phyloP scores from a whole-genome alignment of 2,329 filamentous ascomycete species.

The Stromatinia cepivora region DNA sequence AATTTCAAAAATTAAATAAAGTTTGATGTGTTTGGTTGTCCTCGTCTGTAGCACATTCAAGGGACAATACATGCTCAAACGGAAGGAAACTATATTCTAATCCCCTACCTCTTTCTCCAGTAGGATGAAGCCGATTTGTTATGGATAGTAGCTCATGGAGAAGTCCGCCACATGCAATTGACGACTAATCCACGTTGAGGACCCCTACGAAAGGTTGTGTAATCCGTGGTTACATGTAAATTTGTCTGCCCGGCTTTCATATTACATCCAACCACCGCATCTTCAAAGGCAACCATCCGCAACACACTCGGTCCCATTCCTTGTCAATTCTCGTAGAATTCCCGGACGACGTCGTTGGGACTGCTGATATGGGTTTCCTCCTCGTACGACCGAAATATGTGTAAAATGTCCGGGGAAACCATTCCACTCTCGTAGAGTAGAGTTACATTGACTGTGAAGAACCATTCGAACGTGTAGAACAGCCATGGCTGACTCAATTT shows the following conservation, averaged over 20 bases:
- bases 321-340: not conserved
- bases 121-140: not conserved
- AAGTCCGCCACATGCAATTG: not conserved
- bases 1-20: no score
- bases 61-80: not conserved
- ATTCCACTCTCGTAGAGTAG: not conserved
- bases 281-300: not conserved
- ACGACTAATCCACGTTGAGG: not conserved
- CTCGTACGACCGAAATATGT: not conserved
- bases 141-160: not conserved
- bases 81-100: slow-evolving; percentile 7
- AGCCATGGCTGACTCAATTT: not conserved
- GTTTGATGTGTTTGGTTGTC: no score
- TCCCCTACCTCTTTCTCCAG: no score
- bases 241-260: not conserved
- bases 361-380: not conserved
- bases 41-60: not conserved
- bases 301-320: not conserved
- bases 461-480: not conserved
- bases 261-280: not conserved
- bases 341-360: not conserved
- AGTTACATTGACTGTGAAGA: slow-evolving; percentile 4
- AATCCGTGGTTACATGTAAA: not conserved
- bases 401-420: not conserved
- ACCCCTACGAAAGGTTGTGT: not conserved